A percentile compares a stretch with the other conserved stretches of the same genome.
phyloP scores from a whole-genome alignment of 495 filamentous ascomycete species.

The Neurospora africana region DNA sequence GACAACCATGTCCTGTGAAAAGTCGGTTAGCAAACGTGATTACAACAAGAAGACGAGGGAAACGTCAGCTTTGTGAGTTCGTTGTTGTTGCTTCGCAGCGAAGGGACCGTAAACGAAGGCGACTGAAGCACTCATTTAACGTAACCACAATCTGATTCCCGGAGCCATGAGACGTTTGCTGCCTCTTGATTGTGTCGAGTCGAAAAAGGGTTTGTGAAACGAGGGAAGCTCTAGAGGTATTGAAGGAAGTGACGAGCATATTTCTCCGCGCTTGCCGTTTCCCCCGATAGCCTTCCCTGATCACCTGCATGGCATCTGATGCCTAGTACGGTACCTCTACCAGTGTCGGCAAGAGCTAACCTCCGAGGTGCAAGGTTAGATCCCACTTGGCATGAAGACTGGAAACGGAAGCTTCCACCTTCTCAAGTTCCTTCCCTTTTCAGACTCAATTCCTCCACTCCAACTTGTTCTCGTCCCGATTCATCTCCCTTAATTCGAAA shows the following conservation, averaged over 20 bases:
- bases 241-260: not conserved
- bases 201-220: not conserved
- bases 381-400: not conserved
- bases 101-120: not conserved
- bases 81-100: not conserved
- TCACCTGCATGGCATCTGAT: not conserved
- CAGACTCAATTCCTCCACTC: not conserved
- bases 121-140: not conserved
- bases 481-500: no score
- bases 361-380: not conserved
- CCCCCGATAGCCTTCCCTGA: not conserved
- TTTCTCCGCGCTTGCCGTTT: not conserved
- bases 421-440: not conserved
- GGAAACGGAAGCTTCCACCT: not conserved
- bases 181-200: not conserved
- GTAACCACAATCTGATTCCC: not conserved
- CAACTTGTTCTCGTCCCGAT: not conserved
- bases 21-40: not conserved
- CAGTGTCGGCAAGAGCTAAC: not conserved
- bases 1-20: not conserved
- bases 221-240: not conserved
- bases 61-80: not conserved
- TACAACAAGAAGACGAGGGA: not conserved
- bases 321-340: not conserved
- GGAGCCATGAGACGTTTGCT: not conserved